Base-by-base conservation (phyloP, 2,329 filamentous ascomycete species). In the Scorias spongiosa region DNA sequence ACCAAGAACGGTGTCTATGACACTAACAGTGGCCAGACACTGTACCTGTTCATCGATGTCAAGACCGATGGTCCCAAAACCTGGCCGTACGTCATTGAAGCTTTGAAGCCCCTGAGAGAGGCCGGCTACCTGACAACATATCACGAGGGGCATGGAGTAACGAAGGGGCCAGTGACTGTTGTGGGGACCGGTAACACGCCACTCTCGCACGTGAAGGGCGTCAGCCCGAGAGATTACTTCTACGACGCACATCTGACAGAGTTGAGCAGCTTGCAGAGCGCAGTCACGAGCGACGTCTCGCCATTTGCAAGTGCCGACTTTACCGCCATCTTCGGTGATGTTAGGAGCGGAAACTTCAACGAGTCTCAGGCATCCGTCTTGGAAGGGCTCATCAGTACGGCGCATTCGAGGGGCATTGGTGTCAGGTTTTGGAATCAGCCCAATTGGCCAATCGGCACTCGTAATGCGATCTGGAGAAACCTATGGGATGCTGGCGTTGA, bases 391-490 rank as follows among this genome's bases (percentile, higher is more conserved):
- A 65, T 81, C 14, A 56, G 54, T 0, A 54, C 55, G 0, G 78
- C 78, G 5, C 70, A 73, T 50, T 62, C 58, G 11, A 74, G 68
- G 53, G 77, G 76, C 0, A 78, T 83, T 46, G 63, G 62, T 44
- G 70, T 70, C 1, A 61, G 78, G 44, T 81, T 81, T 53, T 81
- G 76, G 77, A 73, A 76, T 43, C 70, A 72, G 48, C 78, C 78
- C 0, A 63, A 63, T 2, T 81, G 69, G 64, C 76, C 76, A 0
- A 60, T 80, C 26, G 66, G 70, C n/a, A 71, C 68, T 17, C 61
- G 78, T 18, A 75, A 80, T 55, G 62, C 65, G 9, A 60, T 78
- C 4, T 81, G 78, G 78, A 63, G 68, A 49, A 67, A 64, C 5
- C 57, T 81, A 47, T 65, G 71, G 50, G 64, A 70, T 42, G 73